Percentiles rank a stretch among this genome's conserved stretches.
phyloP scores from a whole-genome alignment of 2,329 filamentous ascomycete species.

The Cladophialophora psammophila region DNA sequence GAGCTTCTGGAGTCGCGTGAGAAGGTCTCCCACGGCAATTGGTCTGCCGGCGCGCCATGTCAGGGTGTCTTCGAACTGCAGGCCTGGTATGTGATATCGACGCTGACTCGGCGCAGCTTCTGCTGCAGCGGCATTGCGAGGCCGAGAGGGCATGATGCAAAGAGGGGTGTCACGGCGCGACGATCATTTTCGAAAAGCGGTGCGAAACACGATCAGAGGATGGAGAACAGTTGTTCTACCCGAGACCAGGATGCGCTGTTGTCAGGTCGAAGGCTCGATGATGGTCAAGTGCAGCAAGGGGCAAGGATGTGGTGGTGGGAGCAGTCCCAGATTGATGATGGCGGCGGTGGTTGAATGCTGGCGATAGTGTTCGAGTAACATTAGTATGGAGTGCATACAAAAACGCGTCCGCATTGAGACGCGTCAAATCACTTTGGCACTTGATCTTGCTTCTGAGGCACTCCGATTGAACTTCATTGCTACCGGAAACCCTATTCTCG shows the following conservation, averaged over 20 bases:
- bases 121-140: conserved; percentile 30
- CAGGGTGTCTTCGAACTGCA: conserved; percentile 84
- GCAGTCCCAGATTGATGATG: not conserved
- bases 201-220: too few relatives aligned
- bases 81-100: conserved; percentile 44
- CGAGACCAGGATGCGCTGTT: not conserved
- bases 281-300: not conserved
- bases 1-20: conserved; percentile 80
- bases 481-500: too few relatives aligned
- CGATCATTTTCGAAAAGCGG: conserved; percentile 6
- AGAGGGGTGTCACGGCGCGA: conserved; percentile 17
- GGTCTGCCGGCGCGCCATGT: conserved; percentile 92
- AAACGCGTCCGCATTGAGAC: not conserved
- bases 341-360: too few relatives aligned
- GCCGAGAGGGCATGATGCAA: conserved; percentile 37
- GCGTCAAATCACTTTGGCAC: conserved; percentile 1
- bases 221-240: too few relatives aligned
- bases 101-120: conserved; percentile 28
- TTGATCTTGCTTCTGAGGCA: not conserved
- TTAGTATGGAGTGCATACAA: too few relatives aligned
- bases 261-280: not conserved
- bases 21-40: conserved; percentile 81
- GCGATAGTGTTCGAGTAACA: too few relatives aligned
- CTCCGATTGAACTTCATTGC: too few relatives aligned
- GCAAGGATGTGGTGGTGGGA: not conserved